A percentile compares a stretch with the other conserved stretches of the same genome.
Evolutionary conservation across 371 early-diverging fungal genomes (phyloP).

Genomic region (Rhizopus sp.): DNA sequence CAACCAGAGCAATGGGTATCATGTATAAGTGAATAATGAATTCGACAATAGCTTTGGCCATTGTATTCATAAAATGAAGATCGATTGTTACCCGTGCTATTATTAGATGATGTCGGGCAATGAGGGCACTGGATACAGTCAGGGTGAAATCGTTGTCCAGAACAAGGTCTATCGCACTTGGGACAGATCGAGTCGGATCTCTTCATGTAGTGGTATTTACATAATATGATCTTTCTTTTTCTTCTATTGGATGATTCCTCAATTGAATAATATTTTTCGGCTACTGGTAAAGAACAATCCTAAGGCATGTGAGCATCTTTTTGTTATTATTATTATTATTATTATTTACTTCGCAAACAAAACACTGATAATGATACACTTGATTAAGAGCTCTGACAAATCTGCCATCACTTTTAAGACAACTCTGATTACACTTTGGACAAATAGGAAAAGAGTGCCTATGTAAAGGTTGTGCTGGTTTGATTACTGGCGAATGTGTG

Average conservation of each 20-base stretch:
- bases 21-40: slow-evolving; percentile 84
- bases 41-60: slow-evolving; percentile 84
- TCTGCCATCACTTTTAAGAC: slow-evolving; percentile 45
- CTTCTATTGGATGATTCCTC: slow-evolving; percentile 2
- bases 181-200: slow-evolving; percentile 21
- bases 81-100: slow-evolving; percentile 22
- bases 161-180: slow-evolving; percentile 20
- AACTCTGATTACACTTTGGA: slow-evolving; percentile 16
- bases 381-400: slow-evolving; percentile 79
- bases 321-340: background rate
- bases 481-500: too few relatives aligned
- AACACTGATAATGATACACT: slow-evolving; percentile 85
- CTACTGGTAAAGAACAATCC: slow-evolving; percentile 29
- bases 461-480: slow-evolving; percentile 4
- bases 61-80: slow-evolving; percentile 74
- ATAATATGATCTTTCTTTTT: slow-evolving; percentile 18
- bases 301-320: slow-evolving; percentile 2
- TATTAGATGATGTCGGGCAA: slow-evolving; percentile 37
- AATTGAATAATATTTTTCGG: slow-evolving; percentile 25
- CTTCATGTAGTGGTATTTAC: slow-evolving; percentile 29
- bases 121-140: slow-evolving; percentile 25
- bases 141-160: slow-evolving; percentile 4
- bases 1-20: slow-evolving; percentile 95
- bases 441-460: slow-evolving; percentile 11
- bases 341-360: slow-evolving; percentile 77